Conservation (phyloP, 192 early-diverging fungal species). For the Backusella australiensis region DNA sequence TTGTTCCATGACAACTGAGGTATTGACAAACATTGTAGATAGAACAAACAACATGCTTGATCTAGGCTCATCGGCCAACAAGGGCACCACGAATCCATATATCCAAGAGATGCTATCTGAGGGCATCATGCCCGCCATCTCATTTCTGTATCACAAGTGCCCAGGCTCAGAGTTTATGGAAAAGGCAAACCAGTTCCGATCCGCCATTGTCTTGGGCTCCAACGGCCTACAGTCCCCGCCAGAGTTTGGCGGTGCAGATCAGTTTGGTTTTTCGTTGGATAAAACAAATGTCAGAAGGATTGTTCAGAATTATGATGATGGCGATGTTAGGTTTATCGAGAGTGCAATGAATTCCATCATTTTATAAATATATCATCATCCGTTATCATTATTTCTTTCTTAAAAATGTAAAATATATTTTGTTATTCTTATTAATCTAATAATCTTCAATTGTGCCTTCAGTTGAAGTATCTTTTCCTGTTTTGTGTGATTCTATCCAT, state of each 20-base stretch:
- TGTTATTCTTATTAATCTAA: not conserved
- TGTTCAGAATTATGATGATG: slow-evolving; percentile 7
- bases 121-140: slow-evolving; percentile 1
- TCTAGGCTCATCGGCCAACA: not conserved
- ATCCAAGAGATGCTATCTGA: slow-evolving; percentile 1
- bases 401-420: not conserved
- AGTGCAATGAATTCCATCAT: not conserved
- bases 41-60: not conserved
- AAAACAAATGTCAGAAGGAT: slow-evolving; percentile 3
- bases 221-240: not conserved
- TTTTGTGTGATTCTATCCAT: slow-evolving; percentile 29
- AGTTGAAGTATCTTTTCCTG: not conserved
- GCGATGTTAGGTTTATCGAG: slow-evolving; percentile 8
- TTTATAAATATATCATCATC: not conserved
- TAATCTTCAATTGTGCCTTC: not conserved
- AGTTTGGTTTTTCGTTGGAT: not conserved
- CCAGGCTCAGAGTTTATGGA: not conserved
- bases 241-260: not conserved
- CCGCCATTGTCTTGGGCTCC: not conserved
- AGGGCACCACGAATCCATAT: not conserved
- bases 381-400: too few relatives aligned
- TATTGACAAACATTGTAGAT: not conserved
- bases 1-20: not conserved
- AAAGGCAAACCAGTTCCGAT: not conserved
- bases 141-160: not conserved